Percentiles rank a stretch among this genome's conserved stretches.
phyloP scores from a whole-genome alignment of 805 yeast species.

The Geotrichum ghanense region DNA sequence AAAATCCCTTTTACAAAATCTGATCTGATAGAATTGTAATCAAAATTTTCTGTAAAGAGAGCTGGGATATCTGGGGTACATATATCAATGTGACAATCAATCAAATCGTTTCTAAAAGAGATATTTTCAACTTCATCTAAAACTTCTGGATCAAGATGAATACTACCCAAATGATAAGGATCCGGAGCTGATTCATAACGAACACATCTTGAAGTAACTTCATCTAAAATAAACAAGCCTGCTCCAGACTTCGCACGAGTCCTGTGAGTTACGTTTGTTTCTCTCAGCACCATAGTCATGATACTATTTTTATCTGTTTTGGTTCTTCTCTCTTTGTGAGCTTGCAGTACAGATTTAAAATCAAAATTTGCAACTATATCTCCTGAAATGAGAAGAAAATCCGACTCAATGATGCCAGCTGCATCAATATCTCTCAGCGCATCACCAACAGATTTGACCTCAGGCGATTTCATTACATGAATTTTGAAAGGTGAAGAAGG shows the following conservation, averaged over 20 bases:
- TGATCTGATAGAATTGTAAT: slow-evolving; percentile 72
- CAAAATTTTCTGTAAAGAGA: slow-evolving; percentile 91
- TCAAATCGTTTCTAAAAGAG: slow-evolving; percentile 77
- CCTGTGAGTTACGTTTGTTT: slow-evolving; percentile 75
- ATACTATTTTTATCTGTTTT: slow-evolving; percentile 76
- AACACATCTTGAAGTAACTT: slow-evolving; percentile 60
- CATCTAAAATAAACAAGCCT: slow-evolving; percentile 75
- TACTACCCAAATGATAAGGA: slow-evolving; percentile 31
- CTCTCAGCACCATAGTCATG: slow-evolving; percentile 84
- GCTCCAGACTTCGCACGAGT: slow-evolving; percentile 74
- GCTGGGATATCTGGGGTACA: slow-evolving; percentile 93
- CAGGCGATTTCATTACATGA: slow-evolving; percentile 69
- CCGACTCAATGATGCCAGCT: slow-evolving; percentile 80
- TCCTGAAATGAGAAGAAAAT: slow-evolving; percentile 82
- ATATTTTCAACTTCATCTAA: slow-evolving; percentile 57
- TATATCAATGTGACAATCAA: slow-evolving; percentile 93
- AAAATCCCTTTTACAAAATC: slow-evolving; percentile 89
- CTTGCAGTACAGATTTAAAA: slow-evolving; percentile 56
- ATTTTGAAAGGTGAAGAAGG: slow-evolving; percentile 69
- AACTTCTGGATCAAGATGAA: slow-evolving; percentile 74
- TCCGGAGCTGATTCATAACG: slow-evolving; percentile 72
- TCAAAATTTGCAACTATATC: slow-evolving; percentile 93
- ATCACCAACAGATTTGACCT: slow-evolving; percentile 89
- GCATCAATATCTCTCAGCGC: slow-evolving; percentile 94
- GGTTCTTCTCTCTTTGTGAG: slow-evolving; percentile 60